These are phyloP conservation scores for Acanthamoeba sp. DNA, from an alignment of 208 protist genomes.

Conservation along the genomic window DNA sequence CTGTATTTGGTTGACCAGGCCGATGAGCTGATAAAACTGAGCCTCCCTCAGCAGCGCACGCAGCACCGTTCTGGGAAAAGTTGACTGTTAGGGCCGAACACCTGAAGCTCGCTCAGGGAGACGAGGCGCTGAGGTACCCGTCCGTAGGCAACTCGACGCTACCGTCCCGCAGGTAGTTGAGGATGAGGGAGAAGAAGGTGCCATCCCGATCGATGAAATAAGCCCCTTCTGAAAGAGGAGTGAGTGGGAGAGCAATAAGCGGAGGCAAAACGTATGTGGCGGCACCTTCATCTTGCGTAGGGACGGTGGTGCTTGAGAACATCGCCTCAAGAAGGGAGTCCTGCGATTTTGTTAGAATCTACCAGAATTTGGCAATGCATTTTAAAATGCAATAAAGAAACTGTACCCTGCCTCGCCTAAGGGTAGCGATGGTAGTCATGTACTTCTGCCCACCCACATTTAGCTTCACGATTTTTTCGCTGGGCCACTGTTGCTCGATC, in stretches of 20 bases:
- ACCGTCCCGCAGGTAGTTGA: conserved; percentile 26
- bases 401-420: background rate
- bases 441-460: conserved; percentile 34
- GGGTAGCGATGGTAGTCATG: conserved; percentile 4
- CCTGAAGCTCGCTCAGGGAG: too few species aligned
- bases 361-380: background rate
- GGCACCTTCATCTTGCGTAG: background rate
- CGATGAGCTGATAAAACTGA: background rate
- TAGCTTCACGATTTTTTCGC: background rate
- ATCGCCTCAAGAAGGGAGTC: background rate
- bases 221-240: background rate
- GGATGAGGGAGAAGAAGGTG: conserved; percentile 17
- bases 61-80: conserved; percentile 42
- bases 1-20: conserved; percentile 43
- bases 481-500: background rate
- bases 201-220: conserved; percentile 24
- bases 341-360: background rate
- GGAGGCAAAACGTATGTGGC: background rate
- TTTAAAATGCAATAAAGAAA: background rate
- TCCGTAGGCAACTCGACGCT: conserved; percentile 30
- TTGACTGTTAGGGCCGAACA: too few species aligned
- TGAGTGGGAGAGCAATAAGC: background rate
- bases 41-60: conserved; percentile 26
- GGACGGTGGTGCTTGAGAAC: background rate
- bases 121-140: too few species aligned